Evolutionary conservation across 192 early-diverging fungal species (phyloP), one percentile per base, ranked within the genome.

Genomic region (Rhizophlyctis rosea): DNA sequence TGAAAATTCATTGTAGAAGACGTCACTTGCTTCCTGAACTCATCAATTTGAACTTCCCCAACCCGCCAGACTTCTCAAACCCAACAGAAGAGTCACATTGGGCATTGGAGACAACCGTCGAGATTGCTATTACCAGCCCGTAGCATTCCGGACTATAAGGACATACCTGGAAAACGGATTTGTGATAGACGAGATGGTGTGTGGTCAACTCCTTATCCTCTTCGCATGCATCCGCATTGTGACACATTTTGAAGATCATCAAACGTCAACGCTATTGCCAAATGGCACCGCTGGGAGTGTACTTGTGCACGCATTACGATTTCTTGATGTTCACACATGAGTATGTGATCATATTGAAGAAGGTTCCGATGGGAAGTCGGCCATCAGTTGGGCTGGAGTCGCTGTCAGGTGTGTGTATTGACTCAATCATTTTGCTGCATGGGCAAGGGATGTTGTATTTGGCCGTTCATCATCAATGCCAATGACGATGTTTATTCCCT

Each of bases 271-370:
- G 93, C 9, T 92, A 93, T 60, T 92, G 89, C 47, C 86, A 87
- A 44, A 90, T 87, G 14, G 91, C 92, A 72, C 91, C 90, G 0
- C 68, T 94, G 35, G 94, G 94, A 0, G 91, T 88, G 2, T 95
- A 89, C 57, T 73, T 96, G 34, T 95, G 89, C 68, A 88, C 88
- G 13, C 86, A 89, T 64, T 94, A 88, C 64, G 91, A 96, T 57
- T 95, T 96, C 63, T 71, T 96, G 58, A 90, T 91, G 75, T 94
- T 96, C 61, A 92, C 91, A 9, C 94, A 96, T 71, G 94, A 96
- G 72, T 96, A 91, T 39, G 86, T 96, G 57, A 88, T 87, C 3
- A 88, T 91, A 0, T 76, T 96, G 47, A 44, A 67, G 3, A 74
- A 74, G 47, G 49, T 39, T 44, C 9, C 7, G 39, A 7, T 7